phyloP scores from a whole-genome alignment of 2,329 filamentous ascomycete species.

The Aspergillus brasiliensis region DNA sequence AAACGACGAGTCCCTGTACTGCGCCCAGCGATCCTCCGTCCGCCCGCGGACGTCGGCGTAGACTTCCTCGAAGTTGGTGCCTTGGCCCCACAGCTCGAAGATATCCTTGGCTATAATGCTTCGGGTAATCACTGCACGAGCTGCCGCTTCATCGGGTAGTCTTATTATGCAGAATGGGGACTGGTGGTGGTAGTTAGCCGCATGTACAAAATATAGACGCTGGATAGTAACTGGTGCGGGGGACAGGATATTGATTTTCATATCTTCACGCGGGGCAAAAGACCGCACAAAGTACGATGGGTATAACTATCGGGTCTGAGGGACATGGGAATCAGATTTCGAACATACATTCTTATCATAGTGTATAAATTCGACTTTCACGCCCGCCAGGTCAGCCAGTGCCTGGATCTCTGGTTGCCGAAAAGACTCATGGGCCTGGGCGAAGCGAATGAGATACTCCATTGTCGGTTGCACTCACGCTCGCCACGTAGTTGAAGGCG shows the following conservation, averaged over 20 bases:
- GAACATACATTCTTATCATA: constrained; percentile 72
- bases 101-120: constrained; percentile 82
- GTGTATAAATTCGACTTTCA: constrained; percentile 71
- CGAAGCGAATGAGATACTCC: constrained; percentile 87
- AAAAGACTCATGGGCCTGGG: constrained; percentile 89
- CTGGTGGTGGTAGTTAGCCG: constrained; percentile 47
- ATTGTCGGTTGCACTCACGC: constrained; percentile 33
- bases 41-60: constrained; percentile 64
- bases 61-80: constrained; percentile 65
- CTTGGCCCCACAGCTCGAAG: constrained; percentile 85
- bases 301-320: not conserved
- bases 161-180: constrained; percentile 82
- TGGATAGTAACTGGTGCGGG: not conserved
- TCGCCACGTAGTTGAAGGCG: not conserved
- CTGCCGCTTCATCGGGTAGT: constrained; percentile 66
- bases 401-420: constrained; percentile 80
- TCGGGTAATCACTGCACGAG: constrained; percentile 68
- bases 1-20: constrained; percentile 70
- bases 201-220: not conserved
- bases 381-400: constrained; percentile 67
- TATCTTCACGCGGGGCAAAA: not conserved
- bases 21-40: constrained; percentile 66
- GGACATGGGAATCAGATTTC: not conserved
- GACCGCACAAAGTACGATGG: not conserved
- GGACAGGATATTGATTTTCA: not conserved